A percentile compares a stretch with the other conserved stretches of the same genome.
Evolutionary conservation across 768 basidiomycete genomes (phyloP).

Genomic region (Tulasnella sp.): DNA sequence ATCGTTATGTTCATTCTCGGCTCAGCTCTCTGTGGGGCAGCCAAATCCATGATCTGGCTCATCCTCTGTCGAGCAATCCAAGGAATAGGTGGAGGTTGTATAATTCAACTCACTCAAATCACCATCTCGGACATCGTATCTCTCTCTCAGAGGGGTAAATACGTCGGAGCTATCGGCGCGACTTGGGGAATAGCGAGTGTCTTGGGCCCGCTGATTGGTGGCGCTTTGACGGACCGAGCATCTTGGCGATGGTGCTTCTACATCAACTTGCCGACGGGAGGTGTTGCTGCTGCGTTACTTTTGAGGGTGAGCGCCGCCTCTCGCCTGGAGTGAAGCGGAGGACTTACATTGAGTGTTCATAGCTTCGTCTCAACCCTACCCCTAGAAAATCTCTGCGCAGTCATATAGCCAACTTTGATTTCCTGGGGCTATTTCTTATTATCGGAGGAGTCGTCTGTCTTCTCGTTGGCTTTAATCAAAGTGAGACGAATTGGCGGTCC

Average conservation of each 20-base stretch:
- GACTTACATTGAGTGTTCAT: not conserved
- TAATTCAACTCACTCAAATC: conserved; percentile 72
- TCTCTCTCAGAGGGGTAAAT: conserved; percentile 78
- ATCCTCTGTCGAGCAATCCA: conserved; percentile 77
- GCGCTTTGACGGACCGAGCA: conserved; percentile 76
- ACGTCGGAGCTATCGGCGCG: conserved; percentile 70
- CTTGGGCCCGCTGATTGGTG: conserved; percentile 81
- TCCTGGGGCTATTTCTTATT: conserved; percentile 65
- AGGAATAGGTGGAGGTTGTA: conserved; percentile 82
- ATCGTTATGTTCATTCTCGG: conserved; percentile 75
- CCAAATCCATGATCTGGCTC: conserved; percentile 77
- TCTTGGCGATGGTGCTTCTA: conserved; percentile 69
- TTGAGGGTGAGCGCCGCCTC: conserved; percentile 50
- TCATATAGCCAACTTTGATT: conserved; percentile 69
- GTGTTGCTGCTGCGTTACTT: conserved; percentile 63
- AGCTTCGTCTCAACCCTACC: conserved; percentile 64
- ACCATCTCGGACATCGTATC: conserved; percentile 84
- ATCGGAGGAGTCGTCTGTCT: conserved; percentile 68
- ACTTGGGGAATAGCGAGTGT: conserved; percentile 73
- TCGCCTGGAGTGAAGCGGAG: too few relatives aligned
- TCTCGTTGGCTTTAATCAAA: conserved; percentile 72
- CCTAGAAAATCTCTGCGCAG: conserved; percentile 59
- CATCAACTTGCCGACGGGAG: conserved; percentile 67
- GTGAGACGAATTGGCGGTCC: conserved; percentile 67
- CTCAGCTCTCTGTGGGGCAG: conserved; percentile 79